These are phyloP conservation scores for Ceratobasidium sp. DNA, from an alignment of 1,284 basidiomycete species.

Conservation along the genomic window DNA sequence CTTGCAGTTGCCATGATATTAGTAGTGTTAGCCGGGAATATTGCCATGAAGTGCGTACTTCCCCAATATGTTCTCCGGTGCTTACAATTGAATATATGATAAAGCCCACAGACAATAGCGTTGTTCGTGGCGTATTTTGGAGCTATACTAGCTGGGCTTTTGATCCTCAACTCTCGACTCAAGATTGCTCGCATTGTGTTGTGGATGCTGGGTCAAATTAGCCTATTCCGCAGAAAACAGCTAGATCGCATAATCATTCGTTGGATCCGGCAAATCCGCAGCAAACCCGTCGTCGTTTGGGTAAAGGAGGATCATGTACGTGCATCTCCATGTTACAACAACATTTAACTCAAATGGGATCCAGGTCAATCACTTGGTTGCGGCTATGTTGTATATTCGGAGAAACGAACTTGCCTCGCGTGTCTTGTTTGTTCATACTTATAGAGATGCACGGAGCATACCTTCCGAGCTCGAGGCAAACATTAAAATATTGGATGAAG, in stretches of 20 bases:
- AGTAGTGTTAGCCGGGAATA: slow-evolving; percentile 67
- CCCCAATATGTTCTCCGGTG: neutral
- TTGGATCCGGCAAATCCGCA: slow-evolving; percentile 61
- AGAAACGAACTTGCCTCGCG: slow-evolving; percentile 73
- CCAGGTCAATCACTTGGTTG: slow-evolving; percentile 70
- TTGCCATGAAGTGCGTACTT: slow-evolving; percentile 50
- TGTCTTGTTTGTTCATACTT: slow-evolving; percentile 73
- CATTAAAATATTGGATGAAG: slow-evolving; percentile 47
- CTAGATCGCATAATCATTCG: slow-evolving; percentile 58
- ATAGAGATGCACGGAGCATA: slow-evolving; percentile 61
- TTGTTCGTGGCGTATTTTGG: slow-evolving; percentile 71
- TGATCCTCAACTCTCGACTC: slow-evolving; percentile 64
- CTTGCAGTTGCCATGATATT: slow-evolving; percentile 59
- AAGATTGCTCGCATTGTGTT: slow-evolving; percentile 63
- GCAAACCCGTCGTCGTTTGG: slow-evolving; percentile 67
- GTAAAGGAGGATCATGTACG: slow-evolving; percentile 71
- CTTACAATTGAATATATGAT: slow-evolving; percentile 13
- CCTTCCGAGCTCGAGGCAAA: slow-evolving; percentile 54
- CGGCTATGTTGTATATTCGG: slow-evolving; percentile 70
- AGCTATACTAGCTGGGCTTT: slow-evolving; percentile 58
- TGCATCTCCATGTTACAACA: neutral
- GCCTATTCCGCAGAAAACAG: slow-evolving; percentile 56
- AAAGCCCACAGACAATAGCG: slow-evolving; percentile 50
- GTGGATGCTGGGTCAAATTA: slow-evolving; percentile 71
- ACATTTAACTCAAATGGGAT: neutral